A percentile compares a stretch with the other conserved stretches of the same genome.
phyloP scores from a whole-genome alignment of 2,329 filamentous ascomycete species.

The Drechslerella dactyloides region DNA sequence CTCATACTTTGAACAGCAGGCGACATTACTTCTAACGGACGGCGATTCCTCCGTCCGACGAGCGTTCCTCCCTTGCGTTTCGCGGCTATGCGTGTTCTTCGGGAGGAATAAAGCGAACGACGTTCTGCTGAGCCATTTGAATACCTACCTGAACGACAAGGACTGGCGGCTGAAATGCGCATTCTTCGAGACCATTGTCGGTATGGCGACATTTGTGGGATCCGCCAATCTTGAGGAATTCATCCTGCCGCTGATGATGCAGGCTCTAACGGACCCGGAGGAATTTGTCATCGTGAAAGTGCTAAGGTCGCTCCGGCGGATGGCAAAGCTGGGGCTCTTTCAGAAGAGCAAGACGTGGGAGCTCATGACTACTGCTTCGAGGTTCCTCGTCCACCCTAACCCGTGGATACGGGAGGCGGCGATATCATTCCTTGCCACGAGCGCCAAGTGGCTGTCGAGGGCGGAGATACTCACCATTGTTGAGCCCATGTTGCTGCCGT shows the following conservation, averaged over 20 bases:
- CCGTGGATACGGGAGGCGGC: slow-evolving; percentile 93
- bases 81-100: slow-evolving; percentile 92
- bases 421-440: slow-evolving; percentile 78
- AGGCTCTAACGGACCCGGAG: slow-evolving; percentile 89
- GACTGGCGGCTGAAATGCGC: slow-evolving; percentile 97
- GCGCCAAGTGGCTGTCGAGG: slow-evolving; percentile 74
- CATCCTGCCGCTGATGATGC: slow-evolving; percentile 92
- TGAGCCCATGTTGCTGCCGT: slow-evolving; percentile 78
- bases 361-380: slow-evolving; percentile 78
- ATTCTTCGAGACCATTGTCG: slow-evolving; percentile 94
- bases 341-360: slow-evolving; percentile 86
- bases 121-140: slow-evolving; percentile 92
- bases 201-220: slow-evolving; percentile 87
- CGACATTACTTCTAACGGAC: slow-evolving; percentile 88
- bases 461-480: slow-evolving; percentile 86
- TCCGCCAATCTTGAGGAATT: slow-evolving; percentile 91
- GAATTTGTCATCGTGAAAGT: slow-evolving; percentile 93
- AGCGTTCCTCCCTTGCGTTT: slow-evolving; percentile 89
- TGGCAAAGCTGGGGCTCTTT: slow-evolving; percentile 85
- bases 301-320: slow-evolving; percentile 82
- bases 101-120: slow-evolving; percentile 90
- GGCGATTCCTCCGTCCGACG: slow-evolving; percentile 82
- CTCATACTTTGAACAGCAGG: slow-evolving; percentile 82
- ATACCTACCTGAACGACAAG: slow-evolving; percentile 93
- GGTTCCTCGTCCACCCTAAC: slow-evolving; percentile 93